Evolutionary conservation across 2,329 filamentous ascomycete genomes (phyloP).

Genomic region (Monosporascus sp.): DNA sequence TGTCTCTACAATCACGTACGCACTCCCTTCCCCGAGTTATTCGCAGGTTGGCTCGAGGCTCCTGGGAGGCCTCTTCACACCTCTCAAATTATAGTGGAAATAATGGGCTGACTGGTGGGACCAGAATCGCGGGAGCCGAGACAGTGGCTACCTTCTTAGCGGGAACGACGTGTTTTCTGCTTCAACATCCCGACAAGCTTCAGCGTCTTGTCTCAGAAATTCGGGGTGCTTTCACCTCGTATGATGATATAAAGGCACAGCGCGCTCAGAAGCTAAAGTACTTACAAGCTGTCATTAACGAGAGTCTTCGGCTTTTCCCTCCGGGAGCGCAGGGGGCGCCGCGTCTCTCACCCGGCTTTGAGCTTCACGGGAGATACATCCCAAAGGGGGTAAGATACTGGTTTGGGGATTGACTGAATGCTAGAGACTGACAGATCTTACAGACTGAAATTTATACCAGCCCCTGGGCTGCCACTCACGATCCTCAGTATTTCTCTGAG

Average conservation of each 20-base stretch:
- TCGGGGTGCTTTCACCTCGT: slow-evolving; percentile 17
- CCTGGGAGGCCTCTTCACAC: too few relatives aligned
- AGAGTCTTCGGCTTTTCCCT: slow-evolving; percentile 8
- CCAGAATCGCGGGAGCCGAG: slow-evolving; percentile 39
- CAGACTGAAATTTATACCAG: slow-evolving; percentile 28
- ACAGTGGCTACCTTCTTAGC: slow-evolving; percentile 40
- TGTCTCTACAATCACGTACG: slow-evolving; percentile 6
- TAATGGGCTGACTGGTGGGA: not conserved
- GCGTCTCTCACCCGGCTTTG: slow-evolving; percentile 15
- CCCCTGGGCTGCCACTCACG: slow-evolving; percentile 29
- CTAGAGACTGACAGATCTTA: not conserved
- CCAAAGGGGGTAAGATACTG: slow-evolving; percentile 19
- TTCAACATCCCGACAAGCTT: slow-evolving; percentile 19
- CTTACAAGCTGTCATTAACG: slow-evolving; percentile 27
- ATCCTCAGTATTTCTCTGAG: slow-evolving; percentile 23
- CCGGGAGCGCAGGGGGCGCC: slow-evolving; percentile 1
- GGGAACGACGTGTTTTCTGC: slow-evolving; percentile 26
- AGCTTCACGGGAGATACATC: slow-evolving; percentile 20
- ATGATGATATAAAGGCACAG: slow-evolving; percentile 22
- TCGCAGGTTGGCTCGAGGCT: too few relatives aligned
- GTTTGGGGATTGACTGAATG: not conserved
- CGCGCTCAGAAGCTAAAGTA: slow-evolving; percentile 22
- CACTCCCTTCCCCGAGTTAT: not conserved
- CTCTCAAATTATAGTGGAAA: not conserved
- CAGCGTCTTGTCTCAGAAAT: slow-evolving; percentile 21